Percentiles rank a stretch among this genome's conserved stretches.
phyloP scores from a whole-genome alignment of 768 basidiomycete genomes.

The Baorangia bicolor region DNA sequence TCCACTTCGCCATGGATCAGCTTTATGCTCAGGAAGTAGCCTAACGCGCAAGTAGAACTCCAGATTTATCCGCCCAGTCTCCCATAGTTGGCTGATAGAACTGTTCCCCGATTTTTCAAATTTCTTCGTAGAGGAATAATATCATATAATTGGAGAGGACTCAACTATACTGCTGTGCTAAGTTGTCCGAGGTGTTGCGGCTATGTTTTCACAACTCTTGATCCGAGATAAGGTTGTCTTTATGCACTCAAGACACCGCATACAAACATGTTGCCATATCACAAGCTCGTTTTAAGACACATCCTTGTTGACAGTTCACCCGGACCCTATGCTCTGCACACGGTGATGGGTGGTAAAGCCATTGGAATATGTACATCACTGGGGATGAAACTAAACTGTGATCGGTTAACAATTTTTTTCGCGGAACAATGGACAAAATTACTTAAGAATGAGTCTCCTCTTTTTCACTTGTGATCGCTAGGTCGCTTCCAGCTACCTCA shows the following conservation, averaged over 20 bases:
- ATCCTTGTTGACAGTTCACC: background rate
- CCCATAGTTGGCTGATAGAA: background rate
- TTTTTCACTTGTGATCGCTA: conserved; percentile 8
- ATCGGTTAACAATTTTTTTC: background rate
- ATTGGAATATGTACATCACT: background rate
- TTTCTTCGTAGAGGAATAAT: too few relatives aligned
- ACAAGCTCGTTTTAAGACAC: too few relatives aligned
- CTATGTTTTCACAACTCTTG: too few relatives aligned
- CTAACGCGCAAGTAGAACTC: background rate
- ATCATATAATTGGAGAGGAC: background rate
- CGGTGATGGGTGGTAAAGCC: background rate
- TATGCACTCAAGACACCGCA: background rate
- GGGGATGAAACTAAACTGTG: background rate
- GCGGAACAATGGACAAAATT: background rate
- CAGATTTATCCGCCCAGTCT: background rate
- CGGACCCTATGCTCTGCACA: background rate
- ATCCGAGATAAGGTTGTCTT: too few relatives aligned
- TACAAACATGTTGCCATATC: background rate
- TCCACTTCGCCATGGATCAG: background rate
- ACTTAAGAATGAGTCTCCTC: conserved; percentile 10
- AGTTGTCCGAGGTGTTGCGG: background rate
- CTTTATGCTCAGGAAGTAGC: background rate
- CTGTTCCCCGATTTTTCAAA: background rate
- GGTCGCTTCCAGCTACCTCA: conserved; percentile 2
- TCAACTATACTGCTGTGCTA: background rate